Evolutionary conservation across 192 early-diverging fungal species (phyloP).

Genomic region (Coemansia interrupta): DNA sequence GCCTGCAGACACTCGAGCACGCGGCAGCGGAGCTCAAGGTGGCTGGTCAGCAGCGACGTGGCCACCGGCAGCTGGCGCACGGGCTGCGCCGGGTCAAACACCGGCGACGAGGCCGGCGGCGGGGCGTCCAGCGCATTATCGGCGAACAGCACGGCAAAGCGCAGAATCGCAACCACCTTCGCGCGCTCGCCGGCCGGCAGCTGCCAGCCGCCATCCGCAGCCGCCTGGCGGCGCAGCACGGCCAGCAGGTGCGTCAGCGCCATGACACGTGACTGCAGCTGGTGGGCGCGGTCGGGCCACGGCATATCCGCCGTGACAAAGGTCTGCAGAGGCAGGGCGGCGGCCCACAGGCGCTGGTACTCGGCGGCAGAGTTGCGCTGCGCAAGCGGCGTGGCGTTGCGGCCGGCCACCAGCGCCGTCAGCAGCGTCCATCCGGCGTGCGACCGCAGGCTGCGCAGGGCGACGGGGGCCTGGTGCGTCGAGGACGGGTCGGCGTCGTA

Average conservation of each 20-base stretch:
- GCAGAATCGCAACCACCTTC: conserved; percentile 8
- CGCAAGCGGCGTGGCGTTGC: conserved; percentile 11
- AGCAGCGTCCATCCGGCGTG: conserved; percentile 37
- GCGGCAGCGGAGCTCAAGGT: conserved; percentile 26
- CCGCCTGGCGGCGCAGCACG: background rate
- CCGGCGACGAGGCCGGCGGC: conserved; percentile 1
- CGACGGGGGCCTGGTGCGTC: background rate
- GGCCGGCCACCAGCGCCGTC: conserved; percentile 10
- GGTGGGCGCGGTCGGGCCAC: conserved; percentile 23
- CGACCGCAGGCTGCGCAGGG: conserved; percentile 28
- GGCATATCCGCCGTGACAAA: conserved; percentile 34
- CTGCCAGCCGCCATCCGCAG: background rate
- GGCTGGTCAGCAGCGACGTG: conserved; percentile 16
- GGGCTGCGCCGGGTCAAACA: conserved; percentile 8
- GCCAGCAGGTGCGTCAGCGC: conserved; percentile 30
- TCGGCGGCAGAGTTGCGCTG: conserved; percentile 3
- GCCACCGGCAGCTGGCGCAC: conserved; percentile 13
- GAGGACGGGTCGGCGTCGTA: background rate
- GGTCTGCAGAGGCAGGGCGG: conserved; percentile 21
- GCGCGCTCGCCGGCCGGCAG: conserved; percentile 5
- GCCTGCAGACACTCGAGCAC: conserved; percentile 24
- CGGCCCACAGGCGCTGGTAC: conserved; percentile 31
- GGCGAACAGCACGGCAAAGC: conserved; percentile 32
- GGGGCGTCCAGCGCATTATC: conserved; percentile 52
- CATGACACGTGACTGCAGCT: conserved; percentile 26